Conservation (phyloP, 2,329 filamentous ascomycete genomes). For the Colletotrichum lentis region DNA sequence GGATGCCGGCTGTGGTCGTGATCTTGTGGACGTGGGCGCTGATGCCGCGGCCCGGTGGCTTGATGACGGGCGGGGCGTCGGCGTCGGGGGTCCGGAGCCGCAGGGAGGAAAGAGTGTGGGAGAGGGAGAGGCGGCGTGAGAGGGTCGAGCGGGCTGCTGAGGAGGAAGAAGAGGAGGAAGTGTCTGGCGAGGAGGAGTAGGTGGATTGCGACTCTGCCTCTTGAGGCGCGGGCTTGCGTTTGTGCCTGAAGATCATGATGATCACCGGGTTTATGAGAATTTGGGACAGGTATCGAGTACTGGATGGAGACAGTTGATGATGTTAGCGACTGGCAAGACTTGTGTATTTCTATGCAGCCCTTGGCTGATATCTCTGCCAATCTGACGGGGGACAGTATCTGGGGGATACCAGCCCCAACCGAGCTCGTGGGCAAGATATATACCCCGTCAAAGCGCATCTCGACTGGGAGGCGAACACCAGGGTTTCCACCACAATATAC, state of each 20-base stretch:
- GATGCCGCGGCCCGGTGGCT: constrained; percentile 38
- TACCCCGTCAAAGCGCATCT: neutral
- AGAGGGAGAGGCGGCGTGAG: constrained; percentile 26
- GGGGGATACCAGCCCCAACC: neutral
- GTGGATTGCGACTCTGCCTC: constrained; percentile 7
- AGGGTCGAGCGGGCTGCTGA: constrained; percentile 5
- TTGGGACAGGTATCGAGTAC: neutral
- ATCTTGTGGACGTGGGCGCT: constrained; percentile 71
- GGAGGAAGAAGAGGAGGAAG: constrained; percentile 9
- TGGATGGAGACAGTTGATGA: neutral
- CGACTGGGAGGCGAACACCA: constrained; percentile 7
- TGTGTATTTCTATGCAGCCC: neutral
- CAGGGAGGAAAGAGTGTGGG: constrained; percentile 15
- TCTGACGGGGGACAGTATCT: neutral
- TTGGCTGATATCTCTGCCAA: neutral
- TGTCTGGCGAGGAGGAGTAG: neutral
- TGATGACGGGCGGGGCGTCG: neutral
- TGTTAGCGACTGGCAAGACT: neutral
- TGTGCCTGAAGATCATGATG: constrained; percentile 2
- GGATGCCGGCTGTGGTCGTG: constrained; percentile 70
- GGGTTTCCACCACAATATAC: neutral
- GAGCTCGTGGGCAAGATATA: constrained; percentile 13
- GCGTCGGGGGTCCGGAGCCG: neutral
- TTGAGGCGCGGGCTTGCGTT: neutral
- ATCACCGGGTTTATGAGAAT: neutral